Evolutionary conservation across 2,329 filamentous ascomycete genomes (phyloP).

Genomic region (Tothia fuscella): DNA sequence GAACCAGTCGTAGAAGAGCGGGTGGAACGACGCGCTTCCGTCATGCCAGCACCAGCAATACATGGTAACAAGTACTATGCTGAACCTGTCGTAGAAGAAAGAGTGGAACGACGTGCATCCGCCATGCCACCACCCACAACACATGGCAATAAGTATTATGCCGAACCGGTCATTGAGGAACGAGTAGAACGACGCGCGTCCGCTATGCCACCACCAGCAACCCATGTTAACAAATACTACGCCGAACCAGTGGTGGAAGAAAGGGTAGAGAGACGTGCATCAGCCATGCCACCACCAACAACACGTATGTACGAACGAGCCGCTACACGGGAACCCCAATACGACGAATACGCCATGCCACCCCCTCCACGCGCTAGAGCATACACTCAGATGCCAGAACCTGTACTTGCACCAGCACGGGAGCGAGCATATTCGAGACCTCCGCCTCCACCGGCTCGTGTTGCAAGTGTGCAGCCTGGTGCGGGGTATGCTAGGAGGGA

Average conservation of each 20-base stretch:
- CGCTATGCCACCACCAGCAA: background rate
- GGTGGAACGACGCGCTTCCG: background rate
- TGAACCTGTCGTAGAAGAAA: constrained; percentile 6
- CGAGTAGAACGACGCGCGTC: background rate
- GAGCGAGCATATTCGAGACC: constrained; percentile 5
- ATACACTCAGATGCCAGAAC: constrained; percentile 6
- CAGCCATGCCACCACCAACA: background rate
- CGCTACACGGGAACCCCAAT: background rate
- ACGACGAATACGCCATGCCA: constrained; percentile 7
- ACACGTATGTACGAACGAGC: background rate
- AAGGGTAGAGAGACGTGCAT: background rate
- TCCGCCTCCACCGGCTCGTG: constrained; percentile 1
- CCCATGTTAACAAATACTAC: constrained; percentile 66
- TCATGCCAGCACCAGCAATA: background rate
- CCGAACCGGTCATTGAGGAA: constrained; percentile 18
- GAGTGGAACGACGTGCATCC: background rate
- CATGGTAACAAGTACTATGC: constrained; percentile 71
- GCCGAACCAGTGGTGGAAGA: constrained; percentile 22
- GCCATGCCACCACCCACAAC: background rate
- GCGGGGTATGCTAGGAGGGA: background rate
- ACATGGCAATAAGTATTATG: constrained; percentile 68
- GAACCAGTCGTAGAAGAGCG: constrained; percentile 1
- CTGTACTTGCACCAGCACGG: background rate
- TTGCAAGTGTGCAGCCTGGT: constrained; percentile 2
- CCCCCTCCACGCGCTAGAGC: constrained; percentile 4